Conservation (phyloP, 2,329 filamentous ascomycete species). For the Colletotrichum sidae region DNA sequence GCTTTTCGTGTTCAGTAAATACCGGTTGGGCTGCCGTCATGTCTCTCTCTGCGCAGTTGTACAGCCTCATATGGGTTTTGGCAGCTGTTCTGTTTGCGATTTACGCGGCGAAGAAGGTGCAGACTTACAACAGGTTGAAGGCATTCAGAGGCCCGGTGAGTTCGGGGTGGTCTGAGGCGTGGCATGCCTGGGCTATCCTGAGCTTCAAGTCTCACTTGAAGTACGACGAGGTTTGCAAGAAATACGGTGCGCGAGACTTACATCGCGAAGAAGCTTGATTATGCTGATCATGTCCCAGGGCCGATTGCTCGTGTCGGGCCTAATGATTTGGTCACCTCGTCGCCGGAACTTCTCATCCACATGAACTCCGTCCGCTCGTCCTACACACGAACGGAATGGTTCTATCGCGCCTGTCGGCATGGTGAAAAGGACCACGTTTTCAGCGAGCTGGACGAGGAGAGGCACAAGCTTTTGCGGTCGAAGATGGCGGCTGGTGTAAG, state of each 20-base stretch:
- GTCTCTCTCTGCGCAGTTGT: conserved; percentile 12
- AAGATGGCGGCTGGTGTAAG: conserved; percentile 54
- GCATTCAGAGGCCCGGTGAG: conserved; percentile 28
- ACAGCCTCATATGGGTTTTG: conserved; percentile 21
- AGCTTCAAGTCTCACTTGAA: conserved; percentile 33
- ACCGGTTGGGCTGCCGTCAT: not conserved
- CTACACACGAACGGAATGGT: conserved; percentile 49
- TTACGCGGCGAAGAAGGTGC: conserved; percentile 13
- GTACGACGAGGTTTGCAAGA: conserved; percentile 28
- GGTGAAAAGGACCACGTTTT: conserved; percentile 50
- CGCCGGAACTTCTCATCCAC: conserved; percentile 48
- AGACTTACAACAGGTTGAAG: conserved; percentile 24
- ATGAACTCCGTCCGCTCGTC: conserved; percentile 49
- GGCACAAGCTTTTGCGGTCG: conserved; percentile 51
- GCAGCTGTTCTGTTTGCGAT: conserved; percentile 3
- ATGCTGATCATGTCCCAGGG: conserved; percentile 37
- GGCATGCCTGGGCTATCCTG: conserved; percentile 26
- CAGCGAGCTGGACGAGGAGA: conserved; percentile 48
- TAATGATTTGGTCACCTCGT: conserved; percentile 53
- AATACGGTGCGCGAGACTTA: conserved; percentile 17
- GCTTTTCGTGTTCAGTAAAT: no score
- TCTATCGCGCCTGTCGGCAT: conserved; percentile 50
- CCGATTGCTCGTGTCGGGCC: conserved; percentile 55
- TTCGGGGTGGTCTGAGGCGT: conserved; percentile 19
- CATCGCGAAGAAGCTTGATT: no score